A percentile compares a stretch with the other conserved stretches of the same genome.
Conservation (phyloP, 805 yeast species). For the Saccharomycopsis fibuligera region DNA sequence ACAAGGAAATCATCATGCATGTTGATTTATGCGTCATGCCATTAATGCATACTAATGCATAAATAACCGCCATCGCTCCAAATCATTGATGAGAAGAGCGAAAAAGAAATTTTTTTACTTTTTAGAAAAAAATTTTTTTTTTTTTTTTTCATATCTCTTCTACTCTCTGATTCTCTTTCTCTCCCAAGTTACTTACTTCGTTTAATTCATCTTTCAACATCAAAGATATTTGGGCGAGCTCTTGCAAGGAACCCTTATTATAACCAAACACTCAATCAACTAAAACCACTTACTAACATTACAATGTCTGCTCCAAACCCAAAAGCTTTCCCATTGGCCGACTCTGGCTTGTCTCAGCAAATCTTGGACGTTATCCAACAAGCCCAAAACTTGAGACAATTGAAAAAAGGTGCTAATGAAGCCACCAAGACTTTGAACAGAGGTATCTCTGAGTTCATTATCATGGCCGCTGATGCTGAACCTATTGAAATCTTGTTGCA, state of each 20-base stretch:
- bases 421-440: constrained; percentile 98
- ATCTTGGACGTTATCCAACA: constrained; percentile 97
- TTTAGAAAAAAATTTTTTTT: too few species aligned
- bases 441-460: constrained; percentile 98
- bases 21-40: too few species aligned
- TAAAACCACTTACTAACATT: background rate
- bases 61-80: too few species aligned
- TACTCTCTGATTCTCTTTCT: too few species aligned
- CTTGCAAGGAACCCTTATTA: constrained; percentile 47
- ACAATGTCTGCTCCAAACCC: constrained; percentile 88
- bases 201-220: too few species aligned
- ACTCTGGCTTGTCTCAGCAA: constrained; percentile 90
- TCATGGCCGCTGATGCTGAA: constrained; percentile 99
- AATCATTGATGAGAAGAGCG: too few species aligned
- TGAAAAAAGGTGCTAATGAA: constrained; percentile 99
- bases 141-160: background rate
- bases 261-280: background rate
- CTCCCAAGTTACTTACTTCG: too few species aligned
- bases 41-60: too few species aligned
- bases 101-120: too few species aligned
- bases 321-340: constrained; percentile 98
- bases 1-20: too few species aligned
- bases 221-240: constrained; percentile 32
- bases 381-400: constrained; percentile 95
- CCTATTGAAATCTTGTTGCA: constrained; percentile 98